Evolutionary conservation across 1,139 yeast species (phyloP).

Genomic region (Nakaseomyces delphensis): DNA sequence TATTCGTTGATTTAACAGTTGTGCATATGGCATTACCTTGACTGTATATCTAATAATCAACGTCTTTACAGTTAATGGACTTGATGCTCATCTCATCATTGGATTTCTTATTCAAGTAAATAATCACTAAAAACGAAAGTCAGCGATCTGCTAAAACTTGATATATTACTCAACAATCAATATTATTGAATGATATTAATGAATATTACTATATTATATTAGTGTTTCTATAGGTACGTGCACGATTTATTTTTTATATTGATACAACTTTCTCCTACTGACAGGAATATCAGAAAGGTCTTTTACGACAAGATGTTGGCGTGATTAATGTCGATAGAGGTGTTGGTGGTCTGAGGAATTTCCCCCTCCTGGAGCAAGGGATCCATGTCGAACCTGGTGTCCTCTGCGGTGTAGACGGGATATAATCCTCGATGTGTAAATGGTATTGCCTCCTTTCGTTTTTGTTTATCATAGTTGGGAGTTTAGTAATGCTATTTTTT

Average conservation of each 20-base stretch:
- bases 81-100: background rate
- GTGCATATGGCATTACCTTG: no score
- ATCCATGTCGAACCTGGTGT: constrained; percentile 10
- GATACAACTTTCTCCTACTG: background rate
- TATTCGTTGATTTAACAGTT: no score
- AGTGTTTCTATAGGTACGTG: no score
- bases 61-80: no score
- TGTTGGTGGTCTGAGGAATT: constrained; percentile 18
- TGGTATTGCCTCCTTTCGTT: background rate
- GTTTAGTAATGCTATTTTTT: background rate
- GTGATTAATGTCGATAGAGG: constrained; percentile 17
- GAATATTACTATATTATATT: no score
- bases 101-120: background rate
- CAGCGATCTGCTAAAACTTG: no score
- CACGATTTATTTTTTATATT: no score
- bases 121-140: background rate
- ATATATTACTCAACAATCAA: no score
- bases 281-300: background rate
- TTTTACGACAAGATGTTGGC: constrained; percentile 6
- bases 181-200: background rate
- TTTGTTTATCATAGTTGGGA: background rate
- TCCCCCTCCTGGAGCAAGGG: constrained; percentile 12
- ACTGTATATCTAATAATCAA: no score
- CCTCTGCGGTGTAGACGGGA: background rate
- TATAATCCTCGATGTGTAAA: background rate